These are phyloP conservation scores for Fusarium cicatricum DNA, from an alignment of 2,329 filamentous ascomycete genomes.

Conservation along the genomic window DNA sequence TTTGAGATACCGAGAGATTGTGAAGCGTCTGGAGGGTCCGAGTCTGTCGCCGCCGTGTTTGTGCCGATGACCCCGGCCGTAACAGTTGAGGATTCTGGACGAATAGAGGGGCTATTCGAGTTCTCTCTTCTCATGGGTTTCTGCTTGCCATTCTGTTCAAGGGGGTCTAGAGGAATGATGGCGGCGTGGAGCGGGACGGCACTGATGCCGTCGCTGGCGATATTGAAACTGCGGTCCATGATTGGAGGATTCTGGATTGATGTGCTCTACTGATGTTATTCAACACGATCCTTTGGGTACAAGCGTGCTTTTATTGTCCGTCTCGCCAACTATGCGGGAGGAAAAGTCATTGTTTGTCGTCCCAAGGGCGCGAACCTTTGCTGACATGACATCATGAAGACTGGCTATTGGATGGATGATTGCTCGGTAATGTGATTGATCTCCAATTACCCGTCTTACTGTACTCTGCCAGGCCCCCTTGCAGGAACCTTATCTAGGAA, in stretches of 20 bases:
- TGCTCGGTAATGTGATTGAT: too few species aligned
- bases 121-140: not conserved
- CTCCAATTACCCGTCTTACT: too few species aligned
- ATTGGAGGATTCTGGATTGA: not conserved
- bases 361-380: too few species aligned
- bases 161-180: not conserved
- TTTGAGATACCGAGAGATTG: conserved; percentile 12
- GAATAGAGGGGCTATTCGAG: not conserved
- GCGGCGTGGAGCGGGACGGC: not conserved
- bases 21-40: not conserved
- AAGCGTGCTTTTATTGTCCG: too few species aligned
- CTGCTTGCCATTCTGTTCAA: not conserved
- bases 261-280: too few species aligned
- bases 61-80: not conserved
- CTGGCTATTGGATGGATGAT: too few species aligned
- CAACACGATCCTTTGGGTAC: too few species aligned
- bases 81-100: not conserved
- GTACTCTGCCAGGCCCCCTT: too few species aligned
- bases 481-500: too few species aligned
- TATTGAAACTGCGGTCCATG: not conserved
- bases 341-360: too few species aligned
- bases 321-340: too few species aligned
- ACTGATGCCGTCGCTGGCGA: not conserved
- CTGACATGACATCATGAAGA: too few species aligned
- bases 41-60: not conserved